Percentiles rank a stretch among this genome's conserved stretches.
Evolutionary conservation across 345 rosid species (phyloP).

Genomic region (Sisymbrium irio): DNA sequence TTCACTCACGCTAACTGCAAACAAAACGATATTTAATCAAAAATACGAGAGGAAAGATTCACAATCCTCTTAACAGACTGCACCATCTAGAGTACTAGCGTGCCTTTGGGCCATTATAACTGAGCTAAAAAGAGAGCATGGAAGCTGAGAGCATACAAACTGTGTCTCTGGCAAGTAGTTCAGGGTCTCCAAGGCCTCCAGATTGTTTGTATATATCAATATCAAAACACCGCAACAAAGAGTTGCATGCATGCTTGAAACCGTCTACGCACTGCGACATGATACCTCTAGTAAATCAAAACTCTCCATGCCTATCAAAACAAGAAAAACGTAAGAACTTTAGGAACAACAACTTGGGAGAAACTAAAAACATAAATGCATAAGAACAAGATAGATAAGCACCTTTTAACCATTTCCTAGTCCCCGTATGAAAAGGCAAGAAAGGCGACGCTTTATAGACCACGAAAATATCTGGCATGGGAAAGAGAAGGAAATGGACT

Average conservation of each 20-base stretch:
- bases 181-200: constrained; percentile 72
- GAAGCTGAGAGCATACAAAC: constrained; percentile 56
- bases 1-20: constrained; percentile 89
- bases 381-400: not conserved
- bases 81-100: constrained; percentile 10
- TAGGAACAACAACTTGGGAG: not conserved
- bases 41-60: not conserved
- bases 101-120: constrained; percentile 1
- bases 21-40: not conserved
- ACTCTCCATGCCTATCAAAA: constrained; percentile 62
- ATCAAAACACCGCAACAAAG: constrained; percentile 59
- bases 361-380: not conserved
- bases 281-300: constrained; percentile 50
- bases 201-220: constrained; percentile 60
- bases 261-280: constrained; percentile 83
- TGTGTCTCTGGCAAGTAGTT: constrained; percentile 76
- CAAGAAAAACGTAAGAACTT: constrained; percentile 8
- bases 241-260: constrained; percentile 52
- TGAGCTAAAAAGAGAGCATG: constrained; percentile 1
- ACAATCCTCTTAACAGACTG: not conserved
- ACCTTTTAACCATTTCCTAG: constrained; percentile 41
- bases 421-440: not conserved
- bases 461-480: constrained; percentile 14
- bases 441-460: constrained; percentile 11
- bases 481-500: not conserved